These are phyloP conservation scores for Phaseolus coccineus DNA, from an alignment of 331 rosid genomes.

Conservation along the genomic window DNA sequence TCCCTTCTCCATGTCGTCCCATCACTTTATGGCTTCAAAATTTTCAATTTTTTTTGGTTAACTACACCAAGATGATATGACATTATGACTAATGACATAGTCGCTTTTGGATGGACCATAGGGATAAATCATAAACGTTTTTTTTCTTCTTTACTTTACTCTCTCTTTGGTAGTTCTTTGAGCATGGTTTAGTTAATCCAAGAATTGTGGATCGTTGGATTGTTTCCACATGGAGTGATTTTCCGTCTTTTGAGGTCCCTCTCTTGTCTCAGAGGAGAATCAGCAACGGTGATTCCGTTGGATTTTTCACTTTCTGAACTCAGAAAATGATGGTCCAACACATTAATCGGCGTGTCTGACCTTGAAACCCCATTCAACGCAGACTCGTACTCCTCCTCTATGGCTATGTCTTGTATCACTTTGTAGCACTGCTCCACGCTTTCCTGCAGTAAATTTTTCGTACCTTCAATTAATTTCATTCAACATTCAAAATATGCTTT, in stretches of 20 bases:
- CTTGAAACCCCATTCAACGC: slow-evolving; percentile 54
- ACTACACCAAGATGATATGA: slow-evolving; percentile 21
- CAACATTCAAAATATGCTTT: not conserved
- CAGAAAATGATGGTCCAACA: slow-evolving; percentile 70
- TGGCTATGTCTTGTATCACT: slow-evolving; percentile 56
- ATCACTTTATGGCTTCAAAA: not conserved
- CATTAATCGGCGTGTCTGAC: slow-evolving; percentile 67
- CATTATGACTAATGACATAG: slow-evolving; percentile 17
- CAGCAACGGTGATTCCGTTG: slow-evolving; percentile 32
- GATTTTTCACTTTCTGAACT: slow-evolving; percentile 72
- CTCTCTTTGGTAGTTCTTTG: slow-evolving; percentile 19
- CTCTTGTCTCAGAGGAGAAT: slow-evolving; percentile 49
- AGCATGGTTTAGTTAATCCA: slow-evolving; percentile 46
- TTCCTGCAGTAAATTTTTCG: slow-evolving; percentile 52
- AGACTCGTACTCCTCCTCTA: slow-evolving; percentile 57
- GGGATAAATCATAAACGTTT: not conserved
- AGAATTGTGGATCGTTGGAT: slow-evolving; percentile 56
- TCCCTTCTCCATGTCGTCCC: slow-evolving; percentile 45
- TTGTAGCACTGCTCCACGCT: slow-evolving; percentile 61
- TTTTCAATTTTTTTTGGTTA: not conserved
- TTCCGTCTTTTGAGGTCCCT: slow-evolving; percentile 68
- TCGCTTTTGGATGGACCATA: slow-evolving; percentile 42
- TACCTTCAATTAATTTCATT: slow-evolving; percentile 16
- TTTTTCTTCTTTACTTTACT: not conserved
- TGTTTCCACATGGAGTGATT: slow-evolving; percentile 44